Percentiles rank a stretch among this genome's conserved stretches.
phyloP scores from a whole-genome alignment of 2,329 filamentous ascomycete genomes.

The Apiospora malaysiana region DNA sequence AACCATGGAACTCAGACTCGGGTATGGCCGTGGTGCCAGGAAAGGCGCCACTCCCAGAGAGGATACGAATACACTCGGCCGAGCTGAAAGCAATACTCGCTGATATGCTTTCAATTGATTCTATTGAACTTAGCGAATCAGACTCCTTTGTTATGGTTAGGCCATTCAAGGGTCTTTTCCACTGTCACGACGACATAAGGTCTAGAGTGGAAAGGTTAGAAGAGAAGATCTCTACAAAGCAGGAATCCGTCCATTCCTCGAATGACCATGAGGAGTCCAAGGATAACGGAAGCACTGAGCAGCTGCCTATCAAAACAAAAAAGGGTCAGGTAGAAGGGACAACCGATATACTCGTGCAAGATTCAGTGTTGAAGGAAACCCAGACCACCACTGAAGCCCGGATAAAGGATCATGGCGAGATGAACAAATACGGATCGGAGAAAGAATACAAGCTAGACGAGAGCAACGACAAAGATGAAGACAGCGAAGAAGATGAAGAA shows the following conservation, averaged over 20 bases:
- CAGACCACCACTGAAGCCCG: background rate
- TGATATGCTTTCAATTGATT: background rate
- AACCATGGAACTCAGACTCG: background rate
- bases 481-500: background rate
- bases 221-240: background rate
- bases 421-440: no score
- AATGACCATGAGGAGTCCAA: background rate
- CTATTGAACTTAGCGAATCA: background rate
- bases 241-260: background rate
- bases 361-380: background rate
- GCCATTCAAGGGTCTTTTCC: slow-evolving; percentile 15
- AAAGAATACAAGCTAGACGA: no score
- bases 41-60: slow-evolving; percentile 24
- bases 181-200: background rate
- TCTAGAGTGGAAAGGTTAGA: background rate
- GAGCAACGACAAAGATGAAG: background rate
- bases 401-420: background rate
- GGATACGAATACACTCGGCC: slow-evolving; percentile 27
- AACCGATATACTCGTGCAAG: background rate
- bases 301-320: no score
- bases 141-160: background rate
- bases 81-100: slow-evolving; percentile 21
- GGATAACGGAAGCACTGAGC: background rate
- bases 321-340: background rate
- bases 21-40: background rate